Base-by-base conservation (phyloP, 108 stramenopile genomes). In the Nannochloropsis gaditana region DNA sequence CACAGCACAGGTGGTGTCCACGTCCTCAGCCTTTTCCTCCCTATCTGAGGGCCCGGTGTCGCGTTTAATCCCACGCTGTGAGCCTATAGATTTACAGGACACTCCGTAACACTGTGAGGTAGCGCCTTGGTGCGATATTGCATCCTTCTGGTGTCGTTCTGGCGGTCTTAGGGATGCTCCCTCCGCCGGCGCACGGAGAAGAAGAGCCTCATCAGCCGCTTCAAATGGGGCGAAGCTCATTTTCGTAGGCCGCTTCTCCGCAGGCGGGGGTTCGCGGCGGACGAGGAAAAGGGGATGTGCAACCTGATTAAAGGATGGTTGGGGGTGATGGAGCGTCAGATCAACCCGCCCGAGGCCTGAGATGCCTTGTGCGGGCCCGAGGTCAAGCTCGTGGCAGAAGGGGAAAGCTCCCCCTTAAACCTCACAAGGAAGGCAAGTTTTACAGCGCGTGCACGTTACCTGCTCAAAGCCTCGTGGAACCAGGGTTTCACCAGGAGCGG, bases 221-320 rank as follows among this genome's bases (percentile, higher is more conserved):
- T 73, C 59, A 73, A 73, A 73, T n/a, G 59, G 59, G n/a, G 59
- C 59, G n/a, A 73, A 73, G n/a, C n/a, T 73, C 59, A 73, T 73
- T n/a, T 73, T 73, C 19, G n/a, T 4, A 73, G 59, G 59, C 19
- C 59, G 59, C 59, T 73, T 73, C 2, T 73, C 59, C n/a, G 59
- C 19, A 4, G 59, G 59, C 19, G 2, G 59, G 2, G 59, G 59
- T 15, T n/a, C 59, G n/a, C 59, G 59, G 19, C 15, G 59, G 59
- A 73, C 19, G 59, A 73, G 59, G n/a, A 73, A 73, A n/a, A 73
- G 59, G 59, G 59, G 59, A 73, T 73, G 59, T 15, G 59, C 59
- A 15, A 73, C 59, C 59, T 73, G 6, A n/a, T 4, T 4, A n/a
- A 73, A n/a, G 59, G 1, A 2, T 15, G n/a, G n/a, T 15, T n/a